Evolutionary conservation across 208 protist genomes (phyloP), one percentile per base, ranked within the genome.

Genomic region (Crithidia brevicula): DNA sequence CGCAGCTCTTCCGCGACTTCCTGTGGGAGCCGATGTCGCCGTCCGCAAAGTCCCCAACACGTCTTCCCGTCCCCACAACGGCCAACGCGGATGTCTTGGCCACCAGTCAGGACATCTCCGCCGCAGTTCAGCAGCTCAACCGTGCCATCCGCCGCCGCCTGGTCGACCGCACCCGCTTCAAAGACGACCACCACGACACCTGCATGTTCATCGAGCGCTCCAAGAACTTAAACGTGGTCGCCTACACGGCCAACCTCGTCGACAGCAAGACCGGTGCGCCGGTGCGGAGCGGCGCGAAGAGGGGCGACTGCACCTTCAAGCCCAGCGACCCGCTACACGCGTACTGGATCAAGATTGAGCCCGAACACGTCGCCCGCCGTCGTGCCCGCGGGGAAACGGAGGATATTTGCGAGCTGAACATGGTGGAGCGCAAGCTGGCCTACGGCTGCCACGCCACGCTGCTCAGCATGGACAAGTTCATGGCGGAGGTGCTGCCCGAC

Each of bases 121-220:
- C 77, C 46, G 77, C 82, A 40, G 79, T 82, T 27, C 77, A 76
- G 51, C 77, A 40, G 11, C 78, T 93, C 49, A 88, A 91, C 75
- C 43, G 58, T n/a, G 27, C 65, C 20, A 50, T 85, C 10, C 82
- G 82, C 43, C 16, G 58, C 38, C 53, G 64, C 52, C 67, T 87
- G 7, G 49, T 53, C 0, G 46, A 75, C n/a, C 89, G 89, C 28
- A 38, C 20, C 10, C 85, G 89, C 62, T 94, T 89, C 69, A 72
- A 66, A 9, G 54, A 82, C 15, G 89, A 94, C 54, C 81, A 89
- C 67, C 77, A 74, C 28, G 86, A 92, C 75, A 94, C 78, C 15
- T 92, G 85, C 67, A 79, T 91, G 82, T 92, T 88, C 79, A 92
- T 94, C 72, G 71, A 77, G 58, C 89, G 89, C 47, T 91, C 82